A percentile compares a stretch with the other conserved stretches of the same genome.
Evolutionary conservation across 2,329 filamentous ascomycete genomes (phyloP).

Genomic region (Chalara sp.): DNA sequence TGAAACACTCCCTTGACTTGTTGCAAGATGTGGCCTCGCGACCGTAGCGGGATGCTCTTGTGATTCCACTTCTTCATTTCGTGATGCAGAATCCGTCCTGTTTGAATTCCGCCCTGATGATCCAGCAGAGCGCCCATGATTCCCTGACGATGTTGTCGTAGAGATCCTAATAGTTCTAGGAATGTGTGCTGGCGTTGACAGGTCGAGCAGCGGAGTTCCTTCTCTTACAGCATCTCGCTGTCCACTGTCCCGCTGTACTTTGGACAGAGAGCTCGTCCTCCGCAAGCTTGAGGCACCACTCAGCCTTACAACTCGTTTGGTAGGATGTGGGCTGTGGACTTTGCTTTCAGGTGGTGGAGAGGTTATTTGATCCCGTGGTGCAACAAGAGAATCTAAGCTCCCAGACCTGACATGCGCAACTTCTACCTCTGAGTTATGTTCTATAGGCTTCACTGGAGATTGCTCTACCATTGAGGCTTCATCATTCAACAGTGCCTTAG

Average conservation of each 20-base stretch:
- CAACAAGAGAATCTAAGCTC: constrained; percentile 5
- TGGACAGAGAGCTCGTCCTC: constrained; percentile 22
- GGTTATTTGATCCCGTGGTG: constrained; percentile 4
- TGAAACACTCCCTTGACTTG: constrained; percentile 45
- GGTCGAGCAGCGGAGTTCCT: constrained; percentile 17
- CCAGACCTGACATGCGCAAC: constrained; percentile 11
- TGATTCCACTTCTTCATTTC: constrained; percentile 16
- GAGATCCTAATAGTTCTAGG: constrained; percentile 24
- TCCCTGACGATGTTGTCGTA: constrained; percentile 16
- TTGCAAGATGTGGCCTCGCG: constrained; percentile 38
- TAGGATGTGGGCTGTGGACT: constrained; percentile 22
- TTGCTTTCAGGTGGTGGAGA: constrained; percentile 8
- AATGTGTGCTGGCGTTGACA: constrained; percentile 25
- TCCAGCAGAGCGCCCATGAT: constrained; percentile 18
- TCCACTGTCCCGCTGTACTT: constrained; percentile 16
- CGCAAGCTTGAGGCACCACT: constrained; percentile 21
- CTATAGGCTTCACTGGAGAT: constrained; percentile 11
- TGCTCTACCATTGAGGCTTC: constrained; percentile 32
- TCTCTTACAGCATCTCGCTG: constrained; percentile 17
- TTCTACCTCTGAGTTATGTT: constrained; percentile 1
- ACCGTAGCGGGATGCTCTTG: constrained; percentile 37
- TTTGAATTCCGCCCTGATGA: constrained; percentile 21
- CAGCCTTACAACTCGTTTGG: constrained; percentile 23
- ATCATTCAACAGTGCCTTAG: constrained; percentile 73
- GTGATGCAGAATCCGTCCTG: constrained; percentile 16